Evolutionary conservation across 495 filamentous ascomycete species (phyloP), one percentile per base, ranked within the genome.

Genomic region (Niebla homalea): DNA sequence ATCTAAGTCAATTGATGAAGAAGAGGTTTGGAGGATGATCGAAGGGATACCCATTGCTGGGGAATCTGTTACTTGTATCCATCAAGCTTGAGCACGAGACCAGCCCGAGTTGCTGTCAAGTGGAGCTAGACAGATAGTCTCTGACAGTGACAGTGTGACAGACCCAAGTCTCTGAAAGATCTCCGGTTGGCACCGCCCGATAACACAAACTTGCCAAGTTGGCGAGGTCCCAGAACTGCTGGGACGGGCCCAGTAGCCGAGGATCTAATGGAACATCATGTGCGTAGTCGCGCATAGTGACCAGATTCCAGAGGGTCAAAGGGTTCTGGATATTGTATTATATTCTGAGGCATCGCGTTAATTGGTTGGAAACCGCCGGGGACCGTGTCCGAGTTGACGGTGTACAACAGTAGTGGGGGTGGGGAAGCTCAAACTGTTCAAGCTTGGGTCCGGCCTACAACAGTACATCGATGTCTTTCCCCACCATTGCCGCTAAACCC

Each of bases 181-280:
- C 25, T 10, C 16, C 49, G 54, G 22, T 48, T 56, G 54, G 37
- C 12, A 22, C 47, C 52, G 52, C n/a, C 49, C 54, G 54, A 52
- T 52, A 35, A 43, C 26, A 18, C 35, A 40, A 36, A 20, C 25
- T 29, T 15, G 29, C 39, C 39, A 19, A 15, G 2, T 21, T 36
- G 39, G 45, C 23, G 46, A 36, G 47, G 40, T 44, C 25, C 26
- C 40, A 39, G 22, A 45, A 22, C 37, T 18, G 15, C 29, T 36
- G n/a, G n/a, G 11, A 26, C 36, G 45, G 23, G 25, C 10, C n/a
- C 36, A 26, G 23, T 18, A 19, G 45, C 45, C 25, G 36, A 48
- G n/a, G 11, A 25, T 5, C n/a, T 11, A 32, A 32, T 11, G 2
- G 4, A 26, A 35, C 32, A 16, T 36, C 25, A 16, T 36, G 22